These are phyloP conservation scores for Lactifluus volemus DNA, from an alignment of 768 basidiomycete genomes.

Conservation along the genomic window DNA sequence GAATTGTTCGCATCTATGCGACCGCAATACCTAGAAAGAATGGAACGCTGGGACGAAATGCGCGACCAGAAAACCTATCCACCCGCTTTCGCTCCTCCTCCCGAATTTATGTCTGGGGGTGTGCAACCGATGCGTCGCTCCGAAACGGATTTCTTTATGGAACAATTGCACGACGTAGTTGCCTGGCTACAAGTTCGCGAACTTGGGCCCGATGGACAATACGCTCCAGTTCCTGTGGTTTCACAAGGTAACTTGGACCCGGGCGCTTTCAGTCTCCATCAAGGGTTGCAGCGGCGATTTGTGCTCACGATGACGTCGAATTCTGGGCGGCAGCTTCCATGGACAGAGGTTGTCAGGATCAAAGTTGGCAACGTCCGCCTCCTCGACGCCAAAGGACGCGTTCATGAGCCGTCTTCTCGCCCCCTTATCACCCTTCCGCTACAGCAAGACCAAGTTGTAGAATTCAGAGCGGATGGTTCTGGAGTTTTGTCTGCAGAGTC, in stretches of 20 bases:
- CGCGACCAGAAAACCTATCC: conserved; percentile 59
- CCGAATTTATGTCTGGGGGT: conserved; percentile 34
- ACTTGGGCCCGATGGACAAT: conserved; percentile 75
- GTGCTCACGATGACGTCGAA: conserved; percentile 71
- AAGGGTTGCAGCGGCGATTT: conserved; percentile 86
- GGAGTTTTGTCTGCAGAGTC: conserved; percentile 59
- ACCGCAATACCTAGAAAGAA: conserved; percentile 75
- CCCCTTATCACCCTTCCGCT: conserved; percentile 65
- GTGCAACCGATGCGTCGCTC: conserved; percentile 81
- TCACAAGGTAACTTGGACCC: conserved; percentile 68
- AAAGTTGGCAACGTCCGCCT: conserved; percentile 78
- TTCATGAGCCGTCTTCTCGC: conserved; percentile 71
- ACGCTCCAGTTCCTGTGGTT: conserved; percentile 74
- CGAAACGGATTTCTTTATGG: conserved; percentile 83
- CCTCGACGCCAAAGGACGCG: conserved; percentile 72
- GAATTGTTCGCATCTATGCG: conserved; percentile 84
- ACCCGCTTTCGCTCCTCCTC: conserved; percentile 17
- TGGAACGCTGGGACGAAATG: conserved; percentile 92
- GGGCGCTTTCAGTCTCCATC: conserved; percentile 82
- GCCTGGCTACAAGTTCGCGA: conserved; percentile 83
- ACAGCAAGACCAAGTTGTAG: conserved; percentile 58
- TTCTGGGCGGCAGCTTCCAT: conserved; percentile 84
- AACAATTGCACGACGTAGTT: conserved; percentile 86
- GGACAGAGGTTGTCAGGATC: conserved; percentile 70
- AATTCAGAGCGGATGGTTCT: conserved; percentile 81